Evolutionary conservation across 352 stramenopile genomes (phyloP).

Genomic region (Globisporangium alternatum): DNA sequence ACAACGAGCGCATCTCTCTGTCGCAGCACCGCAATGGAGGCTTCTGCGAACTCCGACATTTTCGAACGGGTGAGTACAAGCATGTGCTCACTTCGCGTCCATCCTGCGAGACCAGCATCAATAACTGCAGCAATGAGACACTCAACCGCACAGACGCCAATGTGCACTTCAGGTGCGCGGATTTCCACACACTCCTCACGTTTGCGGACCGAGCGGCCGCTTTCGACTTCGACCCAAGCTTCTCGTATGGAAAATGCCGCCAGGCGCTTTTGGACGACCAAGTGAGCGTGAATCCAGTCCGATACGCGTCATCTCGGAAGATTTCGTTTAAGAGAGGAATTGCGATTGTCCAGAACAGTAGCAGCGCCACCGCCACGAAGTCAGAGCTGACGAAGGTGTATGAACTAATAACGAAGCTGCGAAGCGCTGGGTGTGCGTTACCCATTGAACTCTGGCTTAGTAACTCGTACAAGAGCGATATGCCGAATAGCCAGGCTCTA

Average conservation of each 20-base stretch:
- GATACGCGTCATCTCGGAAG: slow-evolving; percentile 27
- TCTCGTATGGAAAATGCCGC: slow-evolving; percentile 25
- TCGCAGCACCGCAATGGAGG: neutral
- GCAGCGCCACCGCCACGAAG: slow-evolving; percentile 21
- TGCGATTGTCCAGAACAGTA: slow-evolving; percentile 21
- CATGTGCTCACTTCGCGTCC: neutral
- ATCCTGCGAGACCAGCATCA: neutral
- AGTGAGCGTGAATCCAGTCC: neutral
- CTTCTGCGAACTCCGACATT: neutral
- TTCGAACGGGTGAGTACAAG: neutral
- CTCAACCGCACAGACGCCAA: neutral
- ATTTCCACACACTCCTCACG: slow-evolving; percentile 32
- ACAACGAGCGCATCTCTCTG: neutral
- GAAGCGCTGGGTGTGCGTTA: slow-evolving; percentile 30
- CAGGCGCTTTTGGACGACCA: slow-evolving; percentile 26
- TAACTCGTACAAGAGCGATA: slow-evolving; percentile 32
- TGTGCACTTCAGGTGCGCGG: slow-evolving; percentile 28
- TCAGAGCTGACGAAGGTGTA: slow-evolving; percentile 38
- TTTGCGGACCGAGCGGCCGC: slow-evolving; percentile 29
- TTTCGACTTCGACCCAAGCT: slow-evolving; percentile 37
- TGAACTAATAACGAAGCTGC: slow-evolving; percentile 32
- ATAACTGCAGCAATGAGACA: neutral
- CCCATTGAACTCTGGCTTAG: slow-evolving; percentile 63
- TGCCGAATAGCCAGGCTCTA: slow-evolving; percentile 22
- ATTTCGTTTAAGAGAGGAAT: slow-evolving; percentile 31